Evolutionary conservation across 2,329 filamentous ascomycete genomes (phyloP).

Genomic region (Hypoxylon sp.): DNA sequence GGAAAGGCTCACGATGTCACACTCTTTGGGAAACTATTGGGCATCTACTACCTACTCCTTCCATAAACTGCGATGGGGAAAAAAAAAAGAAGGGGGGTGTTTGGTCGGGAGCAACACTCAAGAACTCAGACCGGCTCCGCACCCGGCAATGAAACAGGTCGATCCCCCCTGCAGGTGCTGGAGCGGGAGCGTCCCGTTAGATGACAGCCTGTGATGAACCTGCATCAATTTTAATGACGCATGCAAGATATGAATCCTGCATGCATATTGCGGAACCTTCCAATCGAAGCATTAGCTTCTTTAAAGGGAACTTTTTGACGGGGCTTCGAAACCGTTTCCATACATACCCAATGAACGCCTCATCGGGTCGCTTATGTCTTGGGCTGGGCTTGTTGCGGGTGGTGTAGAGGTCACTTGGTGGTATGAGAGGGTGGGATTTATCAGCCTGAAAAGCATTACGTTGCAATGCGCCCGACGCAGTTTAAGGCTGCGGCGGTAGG

Average conservation of each 20-base stretch:
- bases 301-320: constrained; percentile 8
- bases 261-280: constrained; percentile 35
- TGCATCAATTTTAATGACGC: constrained; percentile 21
- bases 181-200: constrained; percentile 38
- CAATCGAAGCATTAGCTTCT: constrained; percentile 4
- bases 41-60: constrained; percentile 14
- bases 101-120: too few species aligned
- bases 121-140: constrained; percentile 27
- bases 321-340: constrained; percentile 12
- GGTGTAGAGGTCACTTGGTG: constrained; percentile 11
- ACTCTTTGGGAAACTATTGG: constrained; percentile 16
- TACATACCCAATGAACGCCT: constrained; percentile 12
- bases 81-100: too few species aligned
- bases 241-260: constrained; percentile 23
- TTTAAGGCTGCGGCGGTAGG: neutral
- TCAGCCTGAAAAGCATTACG: constrained; percentile 1
- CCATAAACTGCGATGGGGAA: constrained; percentile 15
- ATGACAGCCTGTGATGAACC: constrained; percentile 32
- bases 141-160: constrained; percentile 39
- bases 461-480: neutral
- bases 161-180: constrained; percentile 36
- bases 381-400: constrained; percentile 1
- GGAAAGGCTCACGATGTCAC: constrained; percentile 17
- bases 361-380: constrained; percentile 15
- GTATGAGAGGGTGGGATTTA: neutral